Evolutionary conservation across 1,284 basidiomycete species (phyloP), one percentile per base, ranked within the genome.

Genomic region (Ustilago lituana): DNA sequence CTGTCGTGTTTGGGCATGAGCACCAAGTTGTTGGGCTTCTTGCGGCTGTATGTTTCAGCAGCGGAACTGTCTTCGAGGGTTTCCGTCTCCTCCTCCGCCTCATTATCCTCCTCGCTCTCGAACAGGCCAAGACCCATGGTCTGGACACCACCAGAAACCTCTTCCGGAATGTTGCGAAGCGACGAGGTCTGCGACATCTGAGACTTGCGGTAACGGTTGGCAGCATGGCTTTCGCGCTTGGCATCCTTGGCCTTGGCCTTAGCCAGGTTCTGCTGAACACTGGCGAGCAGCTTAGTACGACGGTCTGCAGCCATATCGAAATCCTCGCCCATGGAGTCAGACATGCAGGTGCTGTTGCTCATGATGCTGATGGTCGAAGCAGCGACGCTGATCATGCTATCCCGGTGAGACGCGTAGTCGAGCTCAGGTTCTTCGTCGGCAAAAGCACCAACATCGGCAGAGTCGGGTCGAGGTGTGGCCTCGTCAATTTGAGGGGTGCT

Each of bases 301-400:
- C 70, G 61, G 22, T 66, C 59, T 8, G 66, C 70, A 3, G 70
- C 63, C 5, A 45, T 29, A 14, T 63, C 68, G 35, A 63, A 40
- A 26, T 67, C 63, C 14, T 69, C 70, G n/a, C 70, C 55, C 47
- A 69, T 46, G 39, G 59, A 33, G 50, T 73, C 70, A 9, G 70
- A 65, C 53, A 46, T 53, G 59, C 61, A 65, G 5, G 64, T 68
- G 57, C 67, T 64, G 56, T 66, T 72, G 67, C 66, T 73, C 44
- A 60, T 55, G 23, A 65, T 57, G 48, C 70, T 73, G 47, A 73
- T 62, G 14, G 70, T 73, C 8, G 66, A 69, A 0, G 66, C 66
- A 19, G 66, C 66, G 22, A 69, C 66, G 36, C 66, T 69, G 56
- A 63, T 41, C 59, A 69, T 45, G 52, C 60, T 63, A 45, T 69